Conservation (phyloP, 202 grass and related monocot genomes). For the Musa balbisiana region DNA sequence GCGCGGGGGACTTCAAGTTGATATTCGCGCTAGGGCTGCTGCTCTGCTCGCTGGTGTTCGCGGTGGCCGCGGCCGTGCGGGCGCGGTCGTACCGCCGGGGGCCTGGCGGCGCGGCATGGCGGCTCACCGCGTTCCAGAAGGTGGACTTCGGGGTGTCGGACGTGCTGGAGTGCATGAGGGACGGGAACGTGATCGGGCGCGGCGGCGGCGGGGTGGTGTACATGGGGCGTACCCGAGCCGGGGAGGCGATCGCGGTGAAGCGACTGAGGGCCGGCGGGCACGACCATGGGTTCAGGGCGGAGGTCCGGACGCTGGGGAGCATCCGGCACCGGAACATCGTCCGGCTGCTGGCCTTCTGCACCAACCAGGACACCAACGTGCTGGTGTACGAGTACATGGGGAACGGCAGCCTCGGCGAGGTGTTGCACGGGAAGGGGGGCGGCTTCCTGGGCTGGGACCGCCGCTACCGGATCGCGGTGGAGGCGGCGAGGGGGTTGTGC, state of each 20-base stretch:
- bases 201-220: slow-evolving; percentile 86
- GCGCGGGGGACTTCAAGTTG: slow-evolving; percentile 49
- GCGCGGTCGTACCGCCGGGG: slow-evolving; percentile 34
- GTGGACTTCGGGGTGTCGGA: slow-evolving; percentile 76
- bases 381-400: slow-evolving; percentile 99
- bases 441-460: slow-evolving; percentile 56
- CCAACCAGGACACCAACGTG: slow-evolving; percentile 35
- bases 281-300: slow-evolving; percentile 83
- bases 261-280: slow-evolving; percentile 38
- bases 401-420: slow-evolving; percentile 62
- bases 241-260: slow-evolving; percentile 69
- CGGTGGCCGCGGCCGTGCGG: slow-evolving; percentile 46
- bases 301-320: slow-evolving; percentile 84
- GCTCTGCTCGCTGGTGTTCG: slow-evolving; percentile 66
- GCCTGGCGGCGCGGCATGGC: slow-evolving; percentile 27
- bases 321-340: slow-evolving; percentile 94
- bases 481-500: slow-evolving; percentile 83
- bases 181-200: slow-evolving; percentile 77
- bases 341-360: slow-evolving; percentile 72
- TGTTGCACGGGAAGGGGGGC: slow-evolving; percentile 74
- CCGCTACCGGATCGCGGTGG: slow-evolving; percentile 64
- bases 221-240: slow-evolving; percentile 29
- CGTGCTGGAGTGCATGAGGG: slow-evolving; percentile 95
- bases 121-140: slow-evolving; percentile 74
- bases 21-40: slow-evolving; percentile 71